Conservation (phyloP, 495 filamentous ascomycete genomes). For the Elaphomyces granulatus region DNA sequence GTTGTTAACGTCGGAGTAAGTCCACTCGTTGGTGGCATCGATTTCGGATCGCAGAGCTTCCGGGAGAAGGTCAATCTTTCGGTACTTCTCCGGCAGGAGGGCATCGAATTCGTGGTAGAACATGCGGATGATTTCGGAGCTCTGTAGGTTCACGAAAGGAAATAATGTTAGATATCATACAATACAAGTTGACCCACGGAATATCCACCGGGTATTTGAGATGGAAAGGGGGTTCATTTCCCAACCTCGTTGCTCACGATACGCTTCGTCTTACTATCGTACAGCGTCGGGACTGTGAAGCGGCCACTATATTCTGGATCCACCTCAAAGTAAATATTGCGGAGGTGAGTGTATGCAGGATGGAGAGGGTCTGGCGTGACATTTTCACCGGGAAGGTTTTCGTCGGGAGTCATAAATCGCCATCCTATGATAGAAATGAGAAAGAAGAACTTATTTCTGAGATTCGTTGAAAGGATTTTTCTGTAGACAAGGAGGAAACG, state of each 20-base stretch:
- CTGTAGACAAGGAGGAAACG: background rate
- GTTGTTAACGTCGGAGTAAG: conserved; percentile 75
- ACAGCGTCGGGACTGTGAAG: conserved; percentile 48
- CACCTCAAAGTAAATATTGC: conserved; percentile 46
- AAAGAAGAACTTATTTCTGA: no score
- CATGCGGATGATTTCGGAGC: conserved; percentile 52
- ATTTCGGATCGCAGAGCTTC: conserved; percentile 43
- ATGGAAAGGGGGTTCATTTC: background rate
- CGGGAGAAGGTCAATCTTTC: conserved; percentile 51
- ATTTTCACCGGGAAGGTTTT: conserved; percentile 45
- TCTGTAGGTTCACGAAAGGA: conserved; percentile 15
- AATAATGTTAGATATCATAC: no score
- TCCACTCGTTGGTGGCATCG: conserved; percentile 66
- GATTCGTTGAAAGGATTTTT: background rate
- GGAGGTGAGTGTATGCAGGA: conserved; percentile 38
- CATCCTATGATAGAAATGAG: conserved; percentile 40
- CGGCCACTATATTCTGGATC: conserved; percentile 45
- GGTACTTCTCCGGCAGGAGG: conserved; percentile 40
- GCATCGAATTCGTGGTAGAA: conserved; percentile 63
- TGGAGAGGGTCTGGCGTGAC: conserved; percentile 38
- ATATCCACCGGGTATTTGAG: no score
- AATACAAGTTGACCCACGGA: background rate
- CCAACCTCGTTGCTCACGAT: conserved; percentile 44
- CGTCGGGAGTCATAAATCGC: conserved; percentile 57
- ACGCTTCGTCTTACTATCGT: conserved; percentile 43